These are phyloP conservation scores for Hyphopichia burtonii DNA, from an alignment of 1,139 yeast genomes.

Conservation along the genomic window DNA sequence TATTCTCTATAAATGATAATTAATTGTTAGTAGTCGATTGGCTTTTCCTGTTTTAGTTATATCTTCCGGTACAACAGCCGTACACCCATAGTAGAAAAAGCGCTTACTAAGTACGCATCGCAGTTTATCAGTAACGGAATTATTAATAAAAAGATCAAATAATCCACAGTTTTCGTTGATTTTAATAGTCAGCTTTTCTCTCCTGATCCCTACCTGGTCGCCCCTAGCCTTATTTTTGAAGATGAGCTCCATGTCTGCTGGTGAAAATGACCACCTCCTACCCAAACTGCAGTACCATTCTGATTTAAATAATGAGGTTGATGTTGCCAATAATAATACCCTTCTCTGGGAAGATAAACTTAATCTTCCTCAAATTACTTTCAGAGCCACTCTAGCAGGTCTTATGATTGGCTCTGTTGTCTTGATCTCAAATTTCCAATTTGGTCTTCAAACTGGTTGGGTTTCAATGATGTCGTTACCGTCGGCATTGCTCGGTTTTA, in stretches of 20 bases:
- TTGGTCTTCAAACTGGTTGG: conserved; percentile 98
- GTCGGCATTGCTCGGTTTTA: conserved; percentile 83
- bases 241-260: neutral
- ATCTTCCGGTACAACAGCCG: too few relatives aligned
- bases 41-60: too few relatives aligned
- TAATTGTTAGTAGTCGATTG: too few relatives aligned
- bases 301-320: neutral
- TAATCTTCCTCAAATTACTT: conserved; percentile 60
- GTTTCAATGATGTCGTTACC: conserved; percentile 99
- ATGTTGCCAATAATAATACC: neutral
- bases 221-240: neutral
- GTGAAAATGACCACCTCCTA: neutral
- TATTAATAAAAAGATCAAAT: too few relatives aligned
- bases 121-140: too few relatives aligned
- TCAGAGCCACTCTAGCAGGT: conserved; percentile 72
- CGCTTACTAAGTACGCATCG: too few relatives aligned
- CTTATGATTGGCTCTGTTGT: conserved; percentile 77
- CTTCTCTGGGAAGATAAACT: conserved; percentile 32
- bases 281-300: neutral
- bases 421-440: conserved; percentile 85
- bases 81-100: too few relatives aligned
- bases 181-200: too few relatives aligned
- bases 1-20: too few relatives aligned
- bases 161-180: too few relatives aligned
- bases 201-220: too few relatives aligned